Evolutionary conservation across 208 protist genomes (phyloP).

Genomic region (Herpetomonas samuelpessoai): DNA sequence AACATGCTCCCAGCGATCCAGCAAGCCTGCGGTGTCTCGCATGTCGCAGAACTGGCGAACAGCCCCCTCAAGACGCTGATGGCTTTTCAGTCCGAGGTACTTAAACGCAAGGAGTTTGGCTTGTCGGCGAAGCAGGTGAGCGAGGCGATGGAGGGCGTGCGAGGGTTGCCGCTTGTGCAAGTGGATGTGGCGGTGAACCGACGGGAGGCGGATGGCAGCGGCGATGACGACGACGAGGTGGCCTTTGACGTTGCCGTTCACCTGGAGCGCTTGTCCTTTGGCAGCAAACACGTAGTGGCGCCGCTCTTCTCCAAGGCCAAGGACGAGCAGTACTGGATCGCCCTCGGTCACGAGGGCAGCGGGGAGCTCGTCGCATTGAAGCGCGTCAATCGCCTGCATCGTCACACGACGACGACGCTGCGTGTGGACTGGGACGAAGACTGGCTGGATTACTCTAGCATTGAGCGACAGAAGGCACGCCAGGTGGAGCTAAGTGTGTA

Average conservation of each 20-base stretch:
- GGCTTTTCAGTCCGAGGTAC: constrained; percentile 37
- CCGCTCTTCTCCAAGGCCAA: constrained; percentile 89
- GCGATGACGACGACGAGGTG: constrained; percentile 26
- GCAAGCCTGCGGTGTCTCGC: constrained; percentile 48
- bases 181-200: constrained; percentile 46
- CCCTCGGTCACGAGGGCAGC: constrained; percentile 73
- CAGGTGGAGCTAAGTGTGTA: constrained; percentile 68
- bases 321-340: constrained; percentile 93
- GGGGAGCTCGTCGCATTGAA: constrained; percentile 93
- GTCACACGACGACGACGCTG: constrained; percentile 44
- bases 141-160: constrained; percentile 77
- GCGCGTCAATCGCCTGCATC: constrained; percentile 73
- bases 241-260: constrained; percentile 54
- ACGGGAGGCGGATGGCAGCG: constrained; percentile 5
- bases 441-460: constrained; percentile 34
- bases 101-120: constrained; percentile 43
- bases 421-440: constrained; percentile 90
- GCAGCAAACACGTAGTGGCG: constrained; percentile 60
- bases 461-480: constrained; percentile 16
- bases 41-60: constrained; percentile 78
- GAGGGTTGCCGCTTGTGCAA: constrained; percentile 72
- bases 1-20: constrained; percentile 66
- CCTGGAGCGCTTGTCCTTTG: constrained; percentile 60
- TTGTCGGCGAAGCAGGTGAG: constrained; percentile 41
- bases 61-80: constrained; percentile 35